phyloP scores from a whole-genome alignment of 139 green algal genomes.

The Zygnema cylindricum region DNA sequence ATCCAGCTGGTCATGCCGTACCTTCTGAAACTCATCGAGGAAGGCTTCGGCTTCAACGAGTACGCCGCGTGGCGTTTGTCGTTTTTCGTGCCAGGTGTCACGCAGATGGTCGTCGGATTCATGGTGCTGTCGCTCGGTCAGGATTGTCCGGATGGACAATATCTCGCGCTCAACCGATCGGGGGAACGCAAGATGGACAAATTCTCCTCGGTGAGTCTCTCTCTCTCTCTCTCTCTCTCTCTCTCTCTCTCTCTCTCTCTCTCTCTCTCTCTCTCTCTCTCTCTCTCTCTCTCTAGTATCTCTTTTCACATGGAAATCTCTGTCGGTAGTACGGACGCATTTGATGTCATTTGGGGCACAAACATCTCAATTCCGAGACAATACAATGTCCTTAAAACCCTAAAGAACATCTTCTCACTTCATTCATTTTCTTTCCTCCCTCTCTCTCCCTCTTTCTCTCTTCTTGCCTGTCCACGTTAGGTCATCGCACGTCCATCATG shows the following conservation, averaged over 20 bases:
- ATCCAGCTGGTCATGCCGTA: slow-evolving; percentile 90
- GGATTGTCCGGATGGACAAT: slow-evolving; percentile 90
- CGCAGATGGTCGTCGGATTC: slow-evolving; percentile 74
- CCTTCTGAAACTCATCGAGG: slow-evolving; percentile 70
- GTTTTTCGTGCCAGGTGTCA: slow-evolving; percentile 85
- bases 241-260: slow-evolving; percentile 6
- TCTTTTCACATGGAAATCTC: slow-evolving; percentile 84
- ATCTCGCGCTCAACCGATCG: slow-evolving; percentile 72
- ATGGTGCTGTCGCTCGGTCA: slow-evolving; percentile 67
- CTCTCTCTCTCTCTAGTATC: slow-evolving; percentile 62
- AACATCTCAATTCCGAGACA: not conserved
- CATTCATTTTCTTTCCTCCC: too few species aligned
- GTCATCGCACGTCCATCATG: too few species aligned
- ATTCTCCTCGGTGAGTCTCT: not conserved
- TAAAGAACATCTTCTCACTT: not conserved
- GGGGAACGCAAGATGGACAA: slow-evolving; percentile 29
- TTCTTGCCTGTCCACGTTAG: too few species aligned
- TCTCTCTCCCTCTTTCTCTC: too few species aligned
- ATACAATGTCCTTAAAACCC: not conserved
- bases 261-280: slow-evolving; percentile 14
- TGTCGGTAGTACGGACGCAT: slow-evolving; percentile 74
- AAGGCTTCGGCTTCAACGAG: slow-evolving; percentile 45
- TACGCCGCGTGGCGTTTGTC: slow-evolving; percentile 85
- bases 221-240: not conserved
- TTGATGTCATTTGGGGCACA: not conserved